Evolutionary conservation across 768 basidiomycete genomes (phyloP), one percentile per base, ranked within the genome.

Genomic region (Xerocomellus dryophilus): DNA sequence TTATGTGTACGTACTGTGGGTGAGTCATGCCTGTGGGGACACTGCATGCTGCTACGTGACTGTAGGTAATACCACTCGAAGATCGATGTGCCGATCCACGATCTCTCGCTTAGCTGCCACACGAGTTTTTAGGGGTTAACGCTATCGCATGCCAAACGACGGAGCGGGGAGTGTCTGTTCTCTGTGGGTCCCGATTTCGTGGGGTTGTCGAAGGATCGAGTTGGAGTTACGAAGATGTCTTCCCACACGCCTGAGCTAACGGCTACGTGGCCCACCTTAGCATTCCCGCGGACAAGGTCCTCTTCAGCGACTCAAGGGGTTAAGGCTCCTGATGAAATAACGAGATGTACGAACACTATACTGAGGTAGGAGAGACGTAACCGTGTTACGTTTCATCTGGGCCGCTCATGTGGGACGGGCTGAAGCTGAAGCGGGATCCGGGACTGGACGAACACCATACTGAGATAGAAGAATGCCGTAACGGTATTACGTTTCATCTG

Each of bases 371-470:
- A 47, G 36, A 17, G 3, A 18, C 44, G 32, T 69, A 49, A 59
- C 31, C n/a, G n/a, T n/a, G 61, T 68, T 43, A 69, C 29, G 50
- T 57, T 51, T 56, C 45, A 44, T 27, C 27, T 47, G 44, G 41
- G 32, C 49, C 38, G 39, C 40, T 52, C 52, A 20, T 47, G 43
- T 38, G 45, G 42, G 54, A 35, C 43, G 46, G 43, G 20, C 45
- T 55, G 29, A 10, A 29, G 39, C 54, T 34, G 54, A 41, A 55
- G 35, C 35, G 47, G 36, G 32, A 53, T 25, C n/a, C 27, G 27
- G 62, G 32, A 70, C 61, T 35, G 69, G 73, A 42, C 73, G 73
- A 57, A 81, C 50, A 15, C 31, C 41, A 52, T 40, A 14, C 40
- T 20, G 41, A 38, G 31, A 43, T 48, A 43, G 20, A 27, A 35